Percentiles rank a stretch among this genome's conserved stretches.
Evolutionary conservation across 768 basidiomycete genomes (phyloP).

Genomic region (Kockovaella imperatae): DNA sequence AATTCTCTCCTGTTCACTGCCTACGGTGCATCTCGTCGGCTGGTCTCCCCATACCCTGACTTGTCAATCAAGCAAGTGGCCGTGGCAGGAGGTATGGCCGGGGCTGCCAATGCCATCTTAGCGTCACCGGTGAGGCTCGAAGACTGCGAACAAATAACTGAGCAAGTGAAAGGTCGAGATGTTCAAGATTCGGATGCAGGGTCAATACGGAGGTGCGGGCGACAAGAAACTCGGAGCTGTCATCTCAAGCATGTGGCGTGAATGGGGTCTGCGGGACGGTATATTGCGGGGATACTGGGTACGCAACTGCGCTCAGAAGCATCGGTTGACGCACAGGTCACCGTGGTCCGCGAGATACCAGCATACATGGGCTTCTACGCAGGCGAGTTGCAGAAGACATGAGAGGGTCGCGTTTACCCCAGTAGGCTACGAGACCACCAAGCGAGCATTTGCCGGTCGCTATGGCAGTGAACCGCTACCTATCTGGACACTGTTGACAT

Average conservation of each 20-base stretch:
- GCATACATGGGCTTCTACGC: constrained; percentile 76
- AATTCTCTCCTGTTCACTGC: constrained; percentile 92
- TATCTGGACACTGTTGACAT: constrained; percentile 24
- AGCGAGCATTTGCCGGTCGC: constrained; percentile 58
- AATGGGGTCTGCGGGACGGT: constrained; percentile 79
- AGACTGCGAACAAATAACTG: no score
- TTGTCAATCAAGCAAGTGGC: constrained; percentile 72
- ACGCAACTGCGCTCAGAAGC: constrained; percentile 11
- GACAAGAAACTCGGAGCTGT: constrained; percentile 72
- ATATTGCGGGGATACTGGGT: constrained; percentile 98
- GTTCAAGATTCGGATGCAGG: constrained; percentile 98
- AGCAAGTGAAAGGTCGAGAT: constrained; percentile 54
- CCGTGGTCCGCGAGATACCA: constrained; percentile 86
- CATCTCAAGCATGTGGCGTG: constrained; percentile 70
- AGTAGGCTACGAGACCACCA: constrained; percentile 79
- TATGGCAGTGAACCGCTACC: constrained; percentile 7
- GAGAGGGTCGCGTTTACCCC: constrained; percentile 45
- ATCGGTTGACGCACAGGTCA: constrained; percentile 53
- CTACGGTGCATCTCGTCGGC: constrained; percentile 69
- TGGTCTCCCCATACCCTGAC: constrained; percentile 82
- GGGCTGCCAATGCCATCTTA: constrained; percentile 78
- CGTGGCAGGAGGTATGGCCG: constrained; percentile 82
- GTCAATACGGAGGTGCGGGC: constrained; percentile 68
- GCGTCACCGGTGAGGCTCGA: constrained; percentile 68
- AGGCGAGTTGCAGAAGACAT: constrained; percentile 52